A percentile compares a stretch with the other conserved stretches of the same genome.
phyloP scores from a whole-genome alignment of 1,284 basidiomycete species.

The Volvariella surrecta region DNA sequence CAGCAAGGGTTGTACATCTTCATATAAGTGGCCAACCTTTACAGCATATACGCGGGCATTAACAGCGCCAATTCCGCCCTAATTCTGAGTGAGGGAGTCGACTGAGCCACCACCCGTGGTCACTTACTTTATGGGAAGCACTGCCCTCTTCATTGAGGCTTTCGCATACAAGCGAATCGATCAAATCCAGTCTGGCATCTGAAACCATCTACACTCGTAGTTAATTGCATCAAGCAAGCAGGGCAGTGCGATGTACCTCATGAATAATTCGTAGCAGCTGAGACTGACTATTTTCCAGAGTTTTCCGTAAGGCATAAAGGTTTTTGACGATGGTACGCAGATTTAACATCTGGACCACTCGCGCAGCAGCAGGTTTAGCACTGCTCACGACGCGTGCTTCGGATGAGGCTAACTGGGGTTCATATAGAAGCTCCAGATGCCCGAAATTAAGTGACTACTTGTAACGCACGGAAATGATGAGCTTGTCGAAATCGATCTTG shows the following conservation, averaged over 20 bases:
- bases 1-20: neutral
- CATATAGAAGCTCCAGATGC: conserved; percentile 1
- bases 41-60: conserved; percentile 82
- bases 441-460: neutral
- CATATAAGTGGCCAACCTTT: conserved; percentile 32
- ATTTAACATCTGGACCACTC: conserved; percentile 70
- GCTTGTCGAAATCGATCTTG: conserved; percentile 83
- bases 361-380: conserved; percentile 56
- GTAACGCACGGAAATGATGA: conserved; percentile 60
- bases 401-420: conserved; percentile 56
- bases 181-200: conserved; percentile 57
- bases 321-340: conserved; percentile 64
- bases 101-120: no score
- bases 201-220: conserved; percentile 54
- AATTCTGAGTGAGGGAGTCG: no score
- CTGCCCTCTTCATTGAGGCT: conserved; percentile 73
- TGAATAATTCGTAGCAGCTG: conserved; percentile 56
- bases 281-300: conserved; percentile 49
- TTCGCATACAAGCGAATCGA: conserved; percentile 49
- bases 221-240: neutral
- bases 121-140: conserved; percentile 44
- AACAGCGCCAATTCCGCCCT: conserved; percentile 62
- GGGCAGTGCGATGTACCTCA: conserved; percentile 31
- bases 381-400: conserved; percentile 45
- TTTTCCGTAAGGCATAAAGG: conserved; percentile 51